Evolutionary conservation across 1,284 basidiomycete genomes (phyloP).

Genomic region (Exobasidium cylindrosporum): DNA sequence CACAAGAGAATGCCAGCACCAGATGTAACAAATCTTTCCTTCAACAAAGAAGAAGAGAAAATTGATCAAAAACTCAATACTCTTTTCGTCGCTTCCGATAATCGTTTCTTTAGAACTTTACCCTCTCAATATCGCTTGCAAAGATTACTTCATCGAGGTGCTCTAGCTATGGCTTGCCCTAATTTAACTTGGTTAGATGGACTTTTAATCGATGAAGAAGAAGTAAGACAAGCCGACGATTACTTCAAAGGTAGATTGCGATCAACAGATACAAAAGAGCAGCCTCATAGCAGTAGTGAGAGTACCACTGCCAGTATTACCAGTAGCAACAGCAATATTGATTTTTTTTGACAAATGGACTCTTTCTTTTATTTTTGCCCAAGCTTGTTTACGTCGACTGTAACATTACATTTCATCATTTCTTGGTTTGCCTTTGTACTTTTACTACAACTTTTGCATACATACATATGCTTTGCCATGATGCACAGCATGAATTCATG

Average conservation of each 20-base stretch:
- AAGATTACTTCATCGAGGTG: constrained; percentile 44
- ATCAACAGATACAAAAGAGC: background rate
- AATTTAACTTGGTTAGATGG: constrained; percentile 50
- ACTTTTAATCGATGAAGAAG: constrained; percentile 34
- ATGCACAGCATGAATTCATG: too few relatives aligned
- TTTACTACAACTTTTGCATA: background rate
- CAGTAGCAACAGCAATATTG: background rate
- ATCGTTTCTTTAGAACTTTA: constrained; percentile 40
- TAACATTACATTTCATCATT: background rate
- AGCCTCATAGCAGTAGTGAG: background rate
- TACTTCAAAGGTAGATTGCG: constrained; percentile 17
- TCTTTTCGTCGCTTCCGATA: constrained; percentile 37
- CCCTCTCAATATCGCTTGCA: constrained; percentile 29
- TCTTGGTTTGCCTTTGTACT: background rate
- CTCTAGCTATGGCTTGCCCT: constrained; percentile 49
- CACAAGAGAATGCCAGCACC: constrained; percentile 35
- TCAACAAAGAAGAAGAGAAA: background rate
- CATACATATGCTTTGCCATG: too few relatives aligned
- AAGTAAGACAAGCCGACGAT: constrained; percentile 38
- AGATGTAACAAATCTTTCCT: background rate
- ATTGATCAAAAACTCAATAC: constrained; percentile 4
- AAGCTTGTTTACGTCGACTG: background rate
- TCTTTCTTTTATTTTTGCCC: too few relatives aligned
- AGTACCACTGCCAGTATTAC: background rate
- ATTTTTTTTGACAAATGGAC: too few relatives aligned